Percentiles rank a stretch among this genome's conserved stretches.
Evolutionary conservation across 163 green algal genomes (phyloP).

Genomic region (Volvox carteri): DNA sequence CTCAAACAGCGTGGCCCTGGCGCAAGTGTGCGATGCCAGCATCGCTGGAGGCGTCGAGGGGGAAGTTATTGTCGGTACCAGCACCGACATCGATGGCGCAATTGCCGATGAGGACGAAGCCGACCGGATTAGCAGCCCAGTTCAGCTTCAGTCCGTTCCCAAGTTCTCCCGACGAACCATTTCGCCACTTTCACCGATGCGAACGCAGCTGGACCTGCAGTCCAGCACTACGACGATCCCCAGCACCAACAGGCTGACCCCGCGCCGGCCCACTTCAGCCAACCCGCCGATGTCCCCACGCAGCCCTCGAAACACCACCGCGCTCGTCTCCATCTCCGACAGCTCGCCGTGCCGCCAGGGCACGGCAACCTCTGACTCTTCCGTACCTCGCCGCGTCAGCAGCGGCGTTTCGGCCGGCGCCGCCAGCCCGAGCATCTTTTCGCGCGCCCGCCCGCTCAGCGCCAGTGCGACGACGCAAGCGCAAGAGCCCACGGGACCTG

Average conservation of each 20-base stretch:
- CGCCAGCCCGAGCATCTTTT: background rate
- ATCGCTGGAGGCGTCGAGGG: background rate
- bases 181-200: background rate
- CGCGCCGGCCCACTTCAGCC: background rate
- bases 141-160: background rate
- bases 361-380: slow-evolving; percentile 7
- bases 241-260: background rate
- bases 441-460: background rate
- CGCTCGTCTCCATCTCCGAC: background rate
- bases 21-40: background rate
- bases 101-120: background rate
- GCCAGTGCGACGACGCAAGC: slow-evolving; percentile 8
- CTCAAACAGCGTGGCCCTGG: background rate
- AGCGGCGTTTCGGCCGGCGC: background rate
- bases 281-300: background rate
- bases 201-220: background rate
- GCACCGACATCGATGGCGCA: background rate
- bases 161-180: background rate
- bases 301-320: background rate
- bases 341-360: background rate
- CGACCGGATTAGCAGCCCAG: background rate
- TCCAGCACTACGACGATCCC: too few relatives aligned
- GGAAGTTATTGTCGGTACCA: background rate
- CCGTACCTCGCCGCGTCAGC: background rate
- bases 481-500: background rate